A percentile compares a stretch with the other conserved stretches of the same genome.
These are phyloP conservation scores for Jaltomata sinuosa DNA, from an alignment of 257 asterid genomes.

Conservation along the genomic window DNA sequence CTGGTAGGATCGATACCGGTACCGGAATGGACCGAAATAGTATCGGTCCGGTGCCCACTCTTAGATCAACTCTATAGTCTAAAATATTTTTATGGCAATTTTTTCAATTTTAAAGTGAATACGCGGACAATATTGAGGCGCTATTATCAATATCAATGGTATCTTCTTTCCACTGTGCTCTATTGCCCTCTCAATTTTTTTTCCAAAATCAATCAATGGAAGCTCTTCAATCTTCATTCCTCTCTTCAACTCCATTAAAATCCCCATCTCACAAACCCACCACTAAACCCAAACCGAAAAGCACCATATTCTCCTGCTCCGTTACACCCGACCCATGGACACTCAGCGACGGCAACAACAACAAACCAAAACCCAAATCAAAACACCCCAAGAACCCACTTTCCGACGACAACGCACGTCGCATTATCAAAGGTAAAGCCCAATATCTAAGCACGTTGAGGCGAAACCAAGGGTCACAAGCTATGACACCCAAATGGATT, in stretches of 20 bases:
- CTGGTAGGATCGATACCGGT: no score
- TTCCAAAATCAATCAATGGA: constrained; percentile 42
- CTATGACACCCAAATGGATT: constrained; percentile 86
- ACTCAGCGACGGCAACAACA: constrained; percentile 62
- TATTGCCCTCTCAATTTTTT: neutral
- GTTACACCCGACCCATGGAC: constrained; percentile 87
- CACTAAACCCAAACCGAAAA: constrained; percentile 14
- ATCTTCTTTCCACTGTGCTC: neutral
- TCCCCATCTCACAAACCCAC: constrained; percentile 14
- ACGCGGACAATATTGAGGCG: no score
- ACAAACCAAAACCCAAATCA: constrained; percentile 68
- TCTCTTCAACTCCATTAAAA: constrained; percentile 19
- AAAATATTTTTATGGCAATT: no score
- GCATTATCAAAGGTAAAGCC: constrained; percentile 87
- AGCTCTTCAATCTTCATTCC: constrained; percentile 53
- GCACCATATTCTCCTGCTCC: constrained; percentile 30
- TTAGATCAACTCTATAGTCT: no score
- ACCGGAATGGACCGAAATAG: no score
- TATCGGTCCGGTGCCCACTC: no score
- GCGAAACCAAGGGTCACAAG: constrained; percentile 83
- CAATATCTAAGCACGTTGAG: constrained; percentile 64
- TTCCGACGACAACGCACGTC: constrained; percentile 88
- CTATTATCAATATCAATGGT: neutral
- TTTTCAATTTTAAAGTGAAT: no score
- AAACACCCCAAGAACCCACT: constrained; percentile 70